These are phyloP conservation scores for Mycena epipterygia DNA, from an alignment of 768 basidiomycete species.

Conservation along the genomic window DNA sequence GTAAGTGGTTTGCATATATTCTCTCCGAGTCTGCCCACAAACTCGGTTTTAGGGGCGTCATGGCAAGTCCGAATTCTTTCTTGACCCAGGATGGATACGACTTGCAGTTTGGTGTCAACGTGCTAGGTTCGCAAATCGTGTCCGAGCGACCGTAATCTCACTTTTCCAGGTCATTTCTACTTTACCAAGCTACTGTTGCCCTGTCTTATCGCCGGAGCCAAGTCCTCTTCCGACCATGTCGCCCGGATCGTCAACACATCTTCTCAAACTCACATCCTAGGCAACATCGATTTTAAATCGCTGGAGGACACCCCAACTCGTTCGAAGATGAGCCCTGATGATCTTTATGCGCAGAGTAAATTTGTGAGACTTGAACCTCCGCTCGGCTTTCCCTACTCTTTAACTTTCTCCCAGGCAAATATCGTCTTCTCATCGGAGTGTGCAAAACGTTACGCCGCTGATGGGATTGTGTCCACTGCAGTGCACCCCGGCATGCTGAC, in stretches of 20 bases:
- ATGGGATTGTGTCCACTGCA: conserved; percentile 11
- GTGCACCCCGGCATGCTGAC: conserved; percentile 21
- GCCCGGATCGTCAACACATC: conserved; percentile 5
- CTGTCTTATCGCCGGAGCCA: background rate
- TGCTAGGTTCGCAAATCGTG: background rate
- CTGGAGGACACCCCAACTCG: background rate
- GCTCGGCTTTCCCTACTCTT: background rate
- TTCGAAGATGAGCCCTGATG: conserved; percentile 18
- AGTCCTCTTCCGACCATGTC: conserved; percentile 2
- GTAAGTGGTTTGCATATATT: background rate
- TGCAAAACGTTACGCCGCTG: background rate
- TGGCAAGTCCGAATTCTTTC: background rate
- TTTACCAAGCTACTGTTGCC: background rate
- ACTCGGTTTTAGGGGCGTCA: conserved; percentile 2
- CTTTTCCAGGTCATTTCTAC: conserved; percentile 2
- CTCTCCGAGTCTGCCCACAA: background rate
- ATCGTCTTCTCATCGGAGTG: conserved; percentile 6
- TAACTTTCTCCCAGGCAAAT: background rate
- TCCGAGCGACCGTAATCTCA: background rate
- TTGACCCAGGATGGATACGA: conserved; percentile 5
- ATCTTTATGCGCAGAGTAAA: conserved; percentile 18
- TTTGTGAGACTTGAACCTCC: background rate
- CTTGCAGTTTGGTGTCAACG: conserved; percentile 9
- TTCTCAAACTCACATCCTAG: conserved; percentile 5
- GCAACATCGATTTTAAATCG: background rate